A percentile compares a stretch with the other conserved stretches of the same genome.
phyloP scores from a whole-genome alignment of 1,284 basidiomycete species.

The Fomitopsis betulina region DNA sequence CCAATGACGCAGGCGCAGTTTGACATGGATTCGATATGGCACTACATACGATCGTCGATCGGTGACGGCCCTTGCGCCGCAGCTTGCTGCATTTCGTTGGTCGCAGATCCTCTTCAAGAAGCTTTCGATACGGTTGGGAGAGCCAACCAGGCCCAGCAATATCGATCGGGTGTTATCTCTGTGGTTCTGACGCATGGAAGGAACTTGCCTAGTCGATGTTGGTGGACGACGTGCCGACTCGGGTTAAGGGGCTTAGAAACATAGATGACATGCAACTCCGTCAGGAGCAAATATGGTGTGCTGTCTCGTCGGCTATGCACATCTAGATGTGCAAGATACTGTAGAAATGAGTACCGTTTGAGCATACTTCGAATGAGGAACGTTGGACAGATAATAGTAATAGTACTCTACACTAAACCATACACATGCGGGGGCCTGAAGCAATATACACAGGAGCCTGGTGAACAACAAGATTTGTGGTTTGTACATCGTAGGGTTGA shows the following conservation, averaged over 20 bases:
- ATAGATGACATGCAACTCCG: too few species aligned
- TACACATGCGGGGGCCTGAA: not conserved
- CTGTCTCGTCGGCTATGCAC: too few species aligned
- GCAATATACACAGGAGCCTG: not conserved
- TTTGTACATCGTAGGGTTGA: not conserved
- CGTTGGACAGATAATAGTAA: not conserved
- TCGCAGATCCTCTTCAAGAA: not conserved
- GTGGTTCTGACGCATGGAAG: too few species aligned
- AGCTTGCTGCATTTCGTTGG: not conserved
- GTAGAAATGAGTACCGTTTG: too few species aligned
- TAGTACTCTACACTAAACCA: not conserved
- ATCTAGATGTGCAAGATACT: too few species aligned
- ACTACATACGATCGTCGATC: not conserved
- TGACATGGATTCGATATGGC: too few species aligned
- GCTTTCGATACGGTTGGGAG: not conserved
- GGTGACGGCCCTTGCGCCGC: not conserved
- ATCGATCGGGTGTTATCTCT: not conserved
- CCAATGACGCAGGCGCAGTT: too few species aligned
- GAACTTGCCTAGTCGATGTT: too few species aligned
- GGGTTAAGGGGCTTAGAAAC: too few species aligned
- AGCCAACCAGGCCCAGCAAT: not conserved
- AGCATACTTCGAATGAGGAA: not conserved
- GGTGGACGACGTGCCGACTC: too few species aligned
- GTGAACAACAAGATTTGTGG: not conserved
- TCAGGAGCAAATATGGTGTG: too few species aligned